A percentile compares a stretch with the other conserved stretches of the same genome.
phyloP scores from a whole-genome alignment of 768 basidiomycete species.

The Boletus eberwhitei region DNA sequence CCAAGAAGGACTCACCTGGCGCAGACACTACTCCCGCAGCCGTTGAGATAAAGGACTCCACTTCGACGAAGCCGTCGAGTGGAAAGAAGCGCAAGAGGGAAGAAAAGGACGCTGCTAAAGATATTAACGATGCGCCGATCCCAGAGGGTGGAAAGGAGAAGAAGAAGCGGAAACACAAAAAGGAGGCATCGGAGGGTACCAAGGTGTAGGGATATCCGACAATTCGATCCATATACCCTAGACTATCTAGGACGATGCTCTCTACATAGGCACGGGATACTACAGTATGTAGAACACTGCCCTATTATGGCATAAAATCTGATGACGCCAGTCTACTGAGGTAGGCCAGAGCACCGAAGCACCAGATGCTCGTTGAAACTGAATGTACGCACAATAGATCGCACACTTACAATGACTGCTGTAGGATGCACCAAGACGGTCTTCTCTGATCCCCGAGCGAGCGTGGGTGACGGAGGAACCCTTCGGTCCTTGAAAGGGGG shows the following conservation, averaged over 20 bases:
- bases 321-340: too few relatives aligned
- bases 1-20: slow-evolving; percentile 10
- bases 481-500: too few relatives aligned
- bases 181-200: not conserved
- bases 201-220: slow-evolving; percentile 1
- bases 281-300: not conserved
- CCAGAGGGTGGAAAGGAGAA: slow-evolving; percentile 26
- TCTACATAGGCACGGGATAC: not conserved
- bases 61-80: slow-evolving; percentile 7
- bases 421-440: too few relatives aligned
- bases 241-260: not conserved
- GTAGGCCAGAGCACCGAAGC: too few relatives aligned
- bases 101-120: slow-evolving; percentile 6
- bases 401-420: too few relatives aligned
- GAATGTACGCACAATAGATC: too few relatives aligned
- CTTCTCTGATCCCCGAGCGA: too few relatives aligned
- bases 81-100: slow-evolving; percentile 28
- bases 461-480: too few relatives aligned
- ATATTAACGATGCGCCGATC: slow-evolving; percentile 9
- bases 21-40: slow-evolving; percentile 1
- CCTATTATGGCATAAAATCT: too few relatives aligned
- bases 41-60: slow-evolving; percentile 13
- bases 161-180: slow-evolving; percentile 29
- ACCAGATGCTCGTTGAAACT: too few relatives aligned
- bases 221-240: slow-evolving; percentile 1